Conservation (phyloP, 108 stramenopile genomes). For the Stephanodiscus minutulus region DNA sequence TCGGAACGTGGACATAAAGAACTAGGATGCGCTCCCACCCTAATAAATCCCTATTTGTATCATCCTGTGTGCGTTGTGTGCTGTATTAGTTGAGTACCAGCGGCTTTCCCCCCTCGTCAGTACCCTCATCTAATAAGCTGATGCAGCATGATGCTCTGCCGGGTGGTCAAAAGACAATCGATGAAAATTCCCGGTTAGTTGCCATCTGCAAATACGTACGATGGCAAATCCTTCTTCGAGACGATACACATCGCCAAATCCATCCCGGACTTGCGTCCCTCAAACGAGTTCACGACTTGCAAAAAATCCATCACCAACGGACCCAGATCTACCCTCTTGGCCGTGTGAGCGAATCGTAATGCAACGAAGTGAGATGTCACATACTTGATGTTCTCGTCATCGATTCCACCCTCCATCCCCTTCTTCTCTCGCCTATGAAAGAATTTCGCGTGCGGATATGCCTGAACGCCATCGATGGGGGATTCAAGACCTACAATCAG, state of each 20-base stretch:
- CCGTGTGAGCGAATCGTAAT: conserved; percentile 59
- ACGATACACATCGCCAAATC: conserved; percentile 66
- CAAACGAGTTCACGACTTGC: conserved; percentile 72
- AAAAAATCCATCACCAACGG: conserved; percentile 59
- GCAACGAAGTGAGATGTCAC: conserved; percentile 66
- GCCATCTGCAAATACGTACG: conserved; percentile 44
- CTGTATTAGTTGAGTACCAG: too few species aligned
- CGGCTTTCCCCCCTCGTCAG: too few species aligned
- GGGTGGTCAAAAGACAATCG: too few species aligned
- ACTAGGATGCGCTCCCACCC: too few species aligned
- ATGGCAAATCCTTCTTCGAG: conserved; percentile 52
- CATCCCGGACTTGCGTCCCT: conserved; percentile 62
- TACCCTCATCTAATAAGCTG: too few species aligned
- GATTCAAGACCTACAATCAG: conserved; percentile 67
- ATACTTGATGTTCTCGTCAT: conserved; percentile 19
- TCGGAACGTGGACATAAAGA: too few species aligned
- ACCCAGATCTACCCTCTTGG: conserved; percentile 59
- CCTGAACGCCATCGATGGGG: conserved; percentile 48
- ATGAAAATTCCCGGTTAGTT: not conserved
- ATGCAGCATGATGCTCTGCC: too few species aligned
- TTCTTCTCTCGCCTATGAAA: conserved; percentile 49
- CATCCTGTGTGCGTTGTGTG: too few species aligned
- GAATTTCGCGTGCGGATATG: conserved; percentile 71
- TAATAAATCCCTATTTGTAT: too few species aligned
- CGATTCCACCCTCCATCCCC: not conserved